Evolutionary conservation across 345 rosid species (phyloP).

Genomic region (rapeseed (Brassica napus)): Da-Ae NC_063451.1:35649001-35649500

Average conservation of each 20-base stretch:
- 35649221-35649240: background rate
- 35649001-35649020: background rate
- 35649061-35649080: background rate
- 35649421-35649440: background rate
- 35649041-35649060: background rate
- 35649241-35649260: background rate
- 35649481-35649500: background rate
- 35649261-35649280: background rate
- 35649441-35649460: background rate
- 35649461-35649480: background rate
- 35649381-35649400: background rate
- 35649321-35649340: background rate
- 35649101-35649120: background rate
- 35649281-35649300: background rate
- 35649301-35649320: background rate
- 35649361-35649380: background rate
- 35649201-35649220: conserved; percentile 60
- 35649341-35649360: background rate
- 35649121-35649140: conserved; percentile 97
- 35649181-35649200: conserved; percentile 95
- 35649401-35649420: background rate
- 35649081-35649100: background rate
- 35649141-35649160: conserved; percentile 92
- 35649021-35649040: background rate
- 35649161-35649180: conserved; percentile 85